These are phyloP conservation scores for Collybia sp. DNA, from an alignment of 768 basidiomycete genomes.

Conservation along the genomic window DNA sequence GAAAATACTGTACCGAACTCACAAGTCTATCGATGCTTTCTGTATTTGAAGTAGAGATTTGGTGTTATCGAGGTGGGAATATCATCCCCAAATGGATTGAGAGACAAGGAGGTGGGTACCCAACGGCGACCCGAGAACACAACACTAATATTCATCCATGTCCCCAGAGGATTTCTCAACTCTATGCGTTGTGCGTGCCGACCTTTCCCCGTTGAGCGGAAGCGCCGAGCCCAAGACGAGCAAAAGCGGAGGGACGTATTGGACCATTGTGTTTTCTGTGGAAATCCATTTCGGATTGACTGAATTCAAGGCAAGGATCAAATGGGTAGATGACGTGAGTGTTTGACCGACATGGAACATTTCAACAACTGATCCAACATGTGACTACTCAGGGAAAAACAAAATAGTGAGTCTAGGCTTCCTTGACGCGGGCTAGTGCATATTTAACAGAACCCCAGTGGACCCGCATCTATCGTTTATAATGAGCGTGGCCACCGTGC, in stretches of 20 bases:
- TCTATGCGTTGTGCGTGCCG: slow-evolving; percentile 73
- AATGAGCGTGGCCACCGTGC: slow-evolving; percentile 73
- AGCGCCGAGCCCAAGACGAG: slow-evolving; percentile 68
- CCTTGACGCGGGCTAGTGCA: slow-evolving; percentile 1
- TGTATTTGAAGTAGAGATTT: slow-evolving; percentile 80
- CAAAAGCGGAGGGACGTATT: slow-evolving; percentile 65
- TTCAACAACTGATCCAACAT: slow-evolving; percentile 1
- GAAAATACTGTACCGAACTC: slow-evolving; percentile 80
- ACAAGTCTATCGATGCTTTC: slow-evolving; percentile 72
- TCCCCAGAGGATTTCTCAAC: slow-evolving; percentile 65
- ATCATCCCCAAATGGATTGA: slow-evolving; percentile 71
- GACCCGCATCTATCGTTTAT: slow-evolving; percentile 77
- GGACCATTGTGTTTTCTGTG: slow-evolving; percentile 81
- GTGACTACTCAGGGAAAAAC: slow-evolving; percentile 46
- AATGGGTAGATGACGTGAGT: slow-evolving; percentile 77
- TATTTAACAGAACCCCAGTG: slow-evolving; percentile 31
- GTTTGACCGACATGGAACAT: background rate
- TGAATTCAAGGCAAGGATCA: slow-evolving; percentile 78
- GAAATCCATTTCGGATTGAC: slow-evolving; percentile 83
- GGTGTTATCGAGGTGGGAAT: slow-evolving; percentile 79
- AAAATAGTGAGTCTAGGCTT: slow-evolving; percentile 53
- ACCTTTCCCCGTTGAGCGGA: slow-evolving; percentile 65
- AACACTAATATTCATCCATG: background rate
- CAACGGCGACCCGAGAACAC: background rate
- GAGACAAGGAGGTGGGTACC: slow-evolving; percentile 44